Evolutionary conservation across 768 basidiomycete genomes (phyloP).

Genomic region (Collybia mongolica): DNA sequence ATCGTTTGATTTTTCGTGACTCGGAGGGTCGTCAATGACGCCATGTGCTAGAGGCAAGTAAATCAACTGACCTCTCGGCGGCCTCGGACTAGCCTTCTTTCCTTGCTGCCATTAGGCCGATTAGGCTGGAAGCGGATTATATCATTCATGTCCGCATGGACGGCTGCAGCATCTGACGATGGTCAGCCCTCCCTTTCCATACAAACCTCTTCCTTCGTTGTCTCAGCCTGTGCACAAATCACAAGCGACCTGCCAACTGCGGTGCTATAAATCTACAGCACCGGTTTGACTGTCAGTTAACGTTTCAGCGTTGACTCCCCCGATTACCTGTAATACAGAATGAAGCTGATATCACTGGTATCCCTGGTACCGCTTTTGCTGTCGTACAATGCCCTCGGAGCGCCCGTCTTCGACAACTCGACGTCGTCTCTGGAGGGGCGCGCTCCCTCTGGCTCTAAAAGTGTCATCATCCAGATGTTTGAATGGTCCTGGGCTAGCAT

Average conservation of each 20-base stretch:
- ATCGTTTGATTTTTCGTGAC: no score
- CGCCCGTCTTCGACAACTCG: conserved; percentile 4
- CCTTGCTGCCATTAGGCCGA: neutral
- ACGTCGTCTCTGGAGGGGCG: conserved; percentile 13
- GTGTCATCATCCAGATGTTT: conserved; percentile 70
- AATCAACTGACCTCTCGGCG: conserved; percentile 10
- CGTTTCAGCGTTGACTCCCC: neutral
- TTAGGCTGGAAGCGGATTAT: neutral
- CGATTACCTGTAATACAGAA: neutral
- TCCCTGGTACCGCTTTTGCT: conserved; percentile 3
- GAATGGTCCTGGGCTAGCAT: conserved; percentile 64
- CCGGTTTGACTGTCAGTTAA: neutral
- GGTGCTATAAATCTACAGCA: conserved; percentile 1
- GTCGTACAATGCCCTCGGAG: conserved; percentile 6
- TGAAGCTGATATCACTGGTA: conserved; percentile 8
- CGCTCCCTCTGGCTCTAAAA: conserved; percentile 29
- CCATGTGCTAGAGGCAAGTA: neutral
- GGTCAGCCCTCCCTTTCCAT: neutral
- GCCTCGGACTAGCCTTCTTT: neutral
- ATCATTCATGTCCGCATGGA: conserved; percentile 4
- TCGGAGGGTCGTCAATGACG: neutral
- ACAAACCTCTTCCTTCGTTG: neutral
- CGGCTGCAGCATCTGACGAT: conserved; percentile 6
- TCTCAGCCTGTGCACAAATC: neutral
- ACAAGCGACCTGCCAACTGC: neutral